Conservation (phyloP, 2,329 filamentous ascomycete genomes). For the Lachnellula occidentalis region DNA sequence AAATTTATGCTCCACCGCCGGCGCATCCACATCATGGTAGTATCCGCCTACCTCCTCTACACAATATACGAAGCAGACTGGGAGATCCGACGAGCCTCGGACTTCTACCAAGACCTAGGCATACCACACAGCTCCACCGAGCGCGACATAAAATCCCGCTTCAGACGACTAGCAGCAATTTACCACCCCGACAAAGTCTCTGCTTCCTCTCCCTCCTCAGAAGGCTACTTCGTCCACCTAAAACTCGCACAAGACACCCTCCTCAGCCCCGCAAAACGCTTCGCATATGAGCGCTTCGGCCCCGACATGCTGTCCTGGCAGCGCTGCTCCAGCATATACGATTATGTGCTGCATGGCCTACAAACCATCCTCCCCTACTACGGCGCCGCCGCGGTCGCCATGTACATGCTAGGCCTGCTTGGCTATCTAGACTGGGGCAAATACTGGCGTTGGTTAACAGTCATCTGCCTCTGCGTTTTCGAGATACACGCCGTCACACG, state of each 20-base stretch:
- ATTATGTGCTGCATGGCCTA: slow-evolving; percentile 68
- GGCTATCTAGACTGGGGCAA: slow-evolving; percentile 64
- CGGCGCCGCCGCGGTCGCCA: slow-evolving; percentile 46
- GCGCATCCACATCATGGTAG: slow-evolving; percentile 76
- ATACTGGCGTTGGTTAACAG: slow-evolving; percentile 59
- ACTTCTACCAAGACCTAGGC: slow-evolving; percentile 75
- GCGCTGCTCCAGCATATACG: slow-evolving; percentile 61
- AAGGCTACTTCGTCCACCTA: slow-evolving; percentile 69
- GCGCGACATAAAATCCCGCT: slow-evolving; percentile 73
- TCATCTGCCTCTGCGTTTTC: slow-evolving; percentile 48
- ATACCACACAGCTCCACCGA: slow-evolving; percentile 66
- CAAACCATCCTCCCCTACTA: slow-evolving; percentile 58
- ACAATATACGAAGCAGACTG: slow-evolving; percentile 90
- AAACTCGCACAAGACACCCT: slow-evolving; percentile 81
- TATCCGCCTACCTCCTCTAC: slow-evolving; percentile 79
- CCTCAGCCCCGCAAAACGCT: slow-evolving; percentile 67
- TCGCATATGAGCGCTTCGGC: slow-evolving; percentile 87
- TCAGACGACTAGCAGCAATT: slow-evolving; percentile 66
- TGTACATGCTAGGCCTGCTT: slow-evolving; percentile 57
- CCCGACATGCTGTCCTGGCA: slow-evolving; percentile 63
- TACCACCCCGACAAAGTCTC: slow-evolving; percentile 79
- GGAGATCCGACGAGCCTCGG: slow-evolving; percentile 62
- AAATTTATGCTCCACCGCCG: slow-evolving; percentile 70
- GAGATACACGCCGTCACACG: slow-evolving; percentile 53
- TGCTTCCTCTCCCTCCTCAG: slow-evolving; percentile 26